Base-by-base conservation (phyloP, 495 filamentous ascomycete species). In the Recurvomyces mirabilis region DNA sequence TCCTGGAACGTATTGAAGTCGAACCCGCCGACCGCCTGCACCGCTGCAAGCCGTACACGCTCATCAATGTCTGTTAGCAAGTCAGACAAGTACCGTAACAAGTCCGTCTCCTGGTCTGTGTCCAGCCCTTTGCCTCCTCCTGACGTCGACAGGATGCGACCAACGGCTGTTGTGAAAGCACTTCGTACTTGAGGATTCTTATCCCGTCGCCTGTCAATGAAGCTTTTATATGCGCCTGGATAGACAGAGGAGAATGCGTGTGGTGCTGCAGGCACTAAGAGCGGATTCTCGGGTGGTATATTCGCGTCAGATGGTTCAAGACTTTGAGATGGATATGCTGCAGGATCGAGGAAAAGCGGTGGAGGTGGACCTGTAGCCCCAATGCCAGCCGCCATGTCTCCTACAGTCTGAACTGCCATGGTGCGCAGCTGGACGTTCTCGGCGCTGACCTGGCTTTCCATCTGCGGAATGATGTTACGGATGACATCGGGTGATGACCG, bases 21-120 rank as follows among this genome's bases (percentile, higher is more conserved):
- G 63, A 93, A 85, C 23, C 69, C 73, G 32, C 80, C 82, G 20
- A 99, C 71, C 0, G 79, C 80, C 54, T 82, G 79, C 10, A 95
- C 81, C 13, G 87, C 87, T 13, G 89, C 81, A 33, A 96, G 64
- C 38, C 91, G 75, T 28, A 99, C 91, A 49, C 75, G 85, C 47
- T 99, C 91, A 55, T 99, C 93, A 11, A 72, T 73, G 56, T 98
- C 91, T 2, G 74, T 78, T 1, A 98, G 74, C 69, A 88, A 87
- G 12, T 82, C 77, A 0, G 78, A 76, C 18, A 99, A 66, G 14
- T 76, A 75, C 42, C 73, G 24, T 13, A 94, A 73, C 35, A 96
- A 71, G 17, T 64, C 61, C 36, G 72, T 68, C 60, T 93, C 84
- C 30, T 94, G 86, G 28, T 75, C 74, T 6, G 79, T 73, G 51